Evolutionary conservation across 106 monocot species (phyloP).

Genomic region (Dendrobium officinale): DNA sequence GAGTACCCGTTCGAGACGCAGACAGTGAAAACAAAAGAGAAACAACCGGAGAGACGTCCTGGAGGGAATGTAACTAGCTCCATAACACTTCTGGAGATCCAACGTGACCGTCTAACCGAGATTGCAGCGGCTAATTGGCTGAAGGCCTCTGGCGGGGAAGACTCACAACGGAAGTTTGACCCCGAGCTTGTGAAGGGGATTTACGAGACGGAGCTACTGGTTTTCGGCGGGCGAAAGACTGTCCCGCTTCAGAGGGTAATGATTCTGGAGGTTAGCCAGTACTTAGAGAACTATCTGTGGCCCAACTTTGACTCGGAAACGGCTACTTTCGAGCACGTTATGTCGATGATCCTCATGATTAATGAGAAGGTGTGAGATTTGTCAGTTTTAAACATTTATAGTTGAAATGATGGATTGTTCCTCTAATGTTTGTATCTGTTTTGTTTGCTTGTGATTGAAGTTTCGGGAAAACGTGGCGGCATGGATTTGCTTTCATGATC

Average conservation of each 20-base stretch:
- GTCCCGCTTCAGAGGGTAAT: conserved; percentile 91
- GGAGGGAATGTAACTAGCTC: conserved; percentile 25
- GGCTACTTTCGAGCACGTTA: conserved; percentile 87
- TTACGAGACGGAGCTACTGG: conserved; percentile 70
- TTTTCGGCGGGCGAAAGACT: conserved; percentile 57
- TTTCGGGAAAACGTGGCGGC: conserved; percentile 98
- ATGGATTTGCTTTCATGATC: conserved; percentile 86
- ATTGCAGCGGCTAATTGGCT: conserved; percentile 70
- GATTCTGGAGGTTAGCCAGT: conserved; percentile 96
- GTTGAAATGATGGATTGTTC: not conserved
- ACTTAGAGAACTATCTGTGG: conserved; percentile 95
- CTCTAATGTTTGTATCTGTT: not conserved
- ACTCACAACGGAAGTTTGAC: conserved; percentile 26
- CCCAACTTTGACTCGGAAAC: conserved; percentile 72
- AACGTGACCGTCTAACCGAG: conserved; percentile 75
- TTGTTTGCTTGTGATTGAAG: conserved; percentile 23
- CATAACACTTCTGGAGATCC: conserved; percentile 86
- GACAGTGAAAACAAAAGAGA: not conserved
- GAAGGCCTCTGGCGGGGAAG: conserved; percentile 4
- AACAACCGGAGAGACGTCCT: conserved; percentile 31
- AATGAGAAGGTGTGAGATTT: conserved; percentile 77
- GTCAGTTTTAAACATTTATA: not conserved
- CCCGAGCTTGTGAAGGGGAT: conserved; percentile 75
- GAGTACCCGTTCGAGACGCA: conserved; percentile 51
- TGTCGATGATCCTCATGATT: conserved; percentile 97